phyloP scores from a whole-genome alignment of 2,329 filamentous ascomycete genomes.

The Claviceps sp. region DNA sequence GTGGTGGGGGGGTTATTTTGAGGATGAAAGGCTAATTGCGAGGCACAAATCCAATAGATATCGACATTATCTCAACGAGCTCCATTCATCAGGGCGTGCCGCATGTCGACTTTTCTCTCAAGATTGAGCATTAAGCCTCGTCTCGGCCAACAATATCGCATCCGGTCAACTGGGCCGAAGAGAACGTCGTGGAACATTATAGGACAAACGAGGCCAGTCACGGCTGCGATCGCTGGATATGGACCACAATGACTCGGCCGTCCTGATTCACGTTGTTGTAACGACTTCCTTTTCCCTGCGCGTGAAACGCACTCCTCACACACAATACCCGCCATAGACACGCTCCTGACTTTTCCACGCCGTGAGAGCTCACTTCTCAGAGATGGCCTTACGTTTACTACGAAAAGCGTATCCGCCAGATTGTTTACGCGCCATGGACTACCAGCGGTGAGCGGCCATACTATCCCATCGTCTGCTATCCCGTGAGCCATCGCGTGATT shows the following conservation, averaged over 20 bases:
- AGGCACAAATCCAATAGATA: conserved; percentile 36
- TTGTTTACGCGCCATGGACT: conserved; percentile 7
- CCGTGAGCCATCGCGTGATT: conserved; percentile 17
- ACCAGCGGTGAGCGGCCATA: conserved; percentile 10
- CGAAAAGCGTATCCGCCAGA: no score
- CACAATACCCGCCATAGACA: neutral
- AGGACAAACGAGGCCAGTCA: no score
- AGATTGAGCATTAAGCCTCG: conserved; percentile 43
- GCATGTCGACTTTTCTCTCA: conserved; percentile 91
- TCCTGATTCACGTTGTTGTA: no score
- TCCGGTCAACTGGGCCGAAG: no score
- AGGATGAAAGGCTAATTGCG: no score
- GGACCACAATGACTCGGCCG: no score
- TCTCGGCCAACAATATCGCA: neutral
- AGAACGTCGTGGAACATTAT: no score
- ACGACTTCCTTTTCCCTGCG: no score
- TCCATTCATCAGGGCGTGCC: conserved; percentile 92
- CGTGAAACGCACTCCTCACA: no score
- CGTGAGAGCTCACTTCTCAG: neutral
- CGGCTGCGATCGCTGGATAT: no score
- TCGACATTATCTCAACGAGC: conserved; percentile 93
- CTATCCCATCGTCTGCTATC: conserved; percentile 6
- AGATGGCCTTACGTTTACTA: no score
- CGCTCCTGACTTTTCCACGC: neutral
- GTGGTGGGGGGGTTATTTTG: no score